Evolutionary conservation across 768 basidiomycete species (phyloP).

Genomic region (Kwoniella botswanensis): DNA sequence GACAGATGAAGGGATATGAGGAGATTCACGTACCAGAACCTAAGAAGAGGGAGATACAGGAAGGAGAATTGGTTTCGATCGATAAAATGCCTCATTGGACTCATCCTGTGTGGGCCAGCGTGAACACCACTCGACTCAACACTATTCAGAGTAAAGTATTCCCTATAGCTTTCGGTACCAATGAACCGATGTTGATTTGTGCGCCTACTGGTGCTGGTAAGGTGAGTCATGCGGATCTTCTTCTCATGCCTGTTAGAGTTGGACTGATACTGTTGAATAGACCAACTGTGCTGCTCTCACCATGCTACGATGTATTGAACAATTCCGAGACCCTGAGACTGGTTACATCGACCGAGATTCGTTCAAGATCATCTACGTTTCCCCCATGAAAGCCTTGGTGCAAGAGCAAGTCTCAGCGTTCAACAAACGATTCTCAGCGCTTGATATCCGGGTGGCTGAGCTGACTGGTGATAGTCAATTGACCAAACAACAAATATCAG

Average conservation of each 20-base stretch:
- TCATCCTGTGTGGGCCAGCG: constrained; percentile 74
- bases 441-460: constrained; percentile 86
- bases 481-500: constrained; percentile 95
- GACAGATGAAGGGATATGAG: constrained; percentile 93
- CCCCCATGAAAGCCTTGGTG: constrained; percentile 98
- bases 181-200: constrained; percentile 92
- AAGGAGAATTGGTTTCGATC: constrained; percentile 68
- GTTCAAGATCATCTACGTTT: constrained; percentile 97
- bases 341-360: constrained; percentile 80
- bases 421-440: constrained; percentile 69
- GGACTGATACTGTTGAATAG: constrained; percentile 60
- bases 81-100: constrained; percentile 82
- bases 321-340: constrained; percentile 80
- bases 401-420: constrained; percentile 99
- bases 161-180: constrained; percentile 84
- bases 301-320: constrained; percentile 85
- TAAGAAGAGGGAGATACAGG: constrained; percentile 70
- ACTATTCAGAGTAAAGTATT: constrained; percentile 90
- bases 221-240: constrained; percentile 62
- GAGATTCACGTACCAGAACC: constrained; percentile 97
- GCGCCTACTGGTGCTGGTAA: constrained; percentile 99
- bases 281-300: constrained; percentile 98
- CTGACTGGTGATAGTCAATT: constrained; percentile 97
- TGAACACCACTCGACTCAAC: constrained; percentile 74
- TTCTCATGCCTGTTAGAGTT: not conserved